These are phyloP conservation scores for Monosporascus sp. DNA, from an alignment of 2,329 filamentous ascomycete genomes.

Conservation along the genomic window DNA sequence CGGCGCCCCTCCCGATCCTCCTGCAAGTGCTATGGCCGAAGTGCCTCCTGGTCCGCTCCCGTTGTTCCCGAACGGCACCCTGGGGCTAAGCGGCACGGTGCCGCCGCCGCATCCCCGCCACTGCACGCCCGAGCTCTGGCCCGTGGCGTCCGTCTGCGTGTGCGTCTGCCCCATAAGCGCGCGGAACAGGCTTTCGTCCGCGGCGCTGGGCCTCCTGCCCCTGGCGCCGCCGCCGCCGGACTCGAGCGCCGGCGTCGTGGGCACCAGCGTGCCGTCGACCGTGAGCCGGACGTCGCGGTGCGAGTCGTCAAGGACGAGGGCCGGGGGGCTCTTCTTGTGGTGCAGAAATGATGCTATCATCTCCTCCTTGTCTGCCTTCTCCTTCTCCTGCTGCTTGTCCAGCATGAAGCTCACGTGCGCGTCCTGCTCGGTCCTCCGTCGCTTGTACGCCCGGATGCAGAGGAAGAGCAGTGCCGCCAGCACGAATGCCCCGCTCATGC, in stretches of 20 bases:
- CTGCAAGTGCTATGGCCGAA: neutral
- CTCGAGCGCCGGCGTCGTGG: constrained; percentile 21
- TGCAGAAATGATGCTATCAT: neutral
- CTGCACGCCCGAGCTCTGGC: constrained; percentile 16
- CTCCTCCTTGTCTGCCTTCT: neutral
- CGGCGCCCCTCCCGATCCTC: neutral
- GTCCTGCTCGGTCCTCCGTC: constrained; percentile 15
- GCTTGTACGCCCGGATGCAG: constrained; percentile 16
- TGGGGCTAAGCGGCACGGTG: neutral
- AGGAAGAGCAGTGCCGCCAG: constrained; percentile 16
- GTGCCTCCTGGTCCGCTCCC: neutral
- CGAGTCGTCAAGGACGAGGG: neutral
- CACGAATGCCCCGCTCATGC: constrained; percentile 19
- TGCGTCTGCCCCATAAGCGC: constrained; percentile 1
- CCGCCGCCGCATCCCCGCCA: constrained; percentile 9
- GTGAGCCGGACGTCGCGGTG: constrained; percentile 8
- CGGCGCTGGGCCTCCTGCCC: neutral
- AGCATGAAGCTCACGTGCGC: constrained; percentile 8
- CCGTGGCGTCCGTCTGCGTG: constrained; percentile 3
- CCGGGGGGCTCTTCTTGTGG: neutral
- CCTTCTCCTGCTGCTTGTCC: neutral
- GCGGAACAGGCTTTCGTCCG: constrained; percentile 11
- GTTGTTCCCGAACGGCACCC: neutral
- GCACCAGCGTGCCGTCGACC: constrained; percentile 9
- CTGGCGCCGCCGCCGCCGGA: constrained; percentile 9